phyloP scores from a whole-genome alignment of 179 eudicot genomes.

The Heliamphora pulchella region DNA sequence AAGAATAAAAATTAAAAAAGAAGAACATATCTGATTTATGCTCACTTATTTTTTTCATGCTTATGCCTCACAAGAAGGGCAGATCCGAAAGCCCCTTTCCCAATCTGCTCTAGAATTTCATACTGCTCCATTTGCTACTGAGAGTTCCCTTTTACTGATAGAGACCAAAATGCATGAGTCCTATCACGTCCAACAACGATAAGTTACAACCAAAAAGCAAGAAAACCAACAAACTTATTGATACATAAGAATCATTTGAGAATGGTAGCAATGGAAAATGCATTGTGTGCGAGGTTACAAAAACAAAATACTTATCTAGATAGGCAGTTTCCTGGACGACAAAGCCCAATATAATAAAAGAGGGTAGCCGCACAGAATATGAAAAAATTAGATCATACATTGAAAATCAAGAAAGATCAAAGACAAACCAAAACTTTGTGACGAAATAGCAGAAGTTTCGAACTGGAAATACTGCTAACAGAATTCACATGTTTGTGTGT shows the following conservation, averaged over 20 bases:
- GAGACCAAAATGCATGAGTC: not conserved
- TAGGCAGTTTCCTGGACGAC: not conserved
- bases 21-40: not conserved
- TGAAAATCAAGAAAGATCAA: not conserved
- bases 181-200: not conserved
- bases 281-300: not conserved
- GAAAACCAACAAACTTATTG: not conserved
- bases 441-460: not conserved
- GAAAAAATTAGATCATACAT: not conserved
- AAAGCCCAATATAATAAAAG: not conserved
- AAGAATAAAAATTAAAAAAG: no score
- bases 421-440: not conserved
- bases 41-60: constrained; percentile 81
- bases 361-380: not conserved
- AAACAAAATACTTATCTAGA: not conserved
- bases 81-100: constrained; percentile 94
- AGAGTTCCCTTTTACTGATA: constrained; percentile 10
- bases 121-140: constrained; percentile 67
- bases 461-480: no score
- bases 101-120: constrained; percentile 88
- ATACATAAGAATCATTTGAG: not conserved
- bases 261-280: not conserved
- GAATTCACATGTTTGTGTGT: no score
- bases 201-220: not conserved
- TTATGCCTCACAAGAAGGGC: constrained; percentile 88